Evolutionary conservation across 2,329 filamentous ascomycete species (phyloP), one percentile per base, ranked within the genome.

Genomic region (Didymella pomorum): DNA sequence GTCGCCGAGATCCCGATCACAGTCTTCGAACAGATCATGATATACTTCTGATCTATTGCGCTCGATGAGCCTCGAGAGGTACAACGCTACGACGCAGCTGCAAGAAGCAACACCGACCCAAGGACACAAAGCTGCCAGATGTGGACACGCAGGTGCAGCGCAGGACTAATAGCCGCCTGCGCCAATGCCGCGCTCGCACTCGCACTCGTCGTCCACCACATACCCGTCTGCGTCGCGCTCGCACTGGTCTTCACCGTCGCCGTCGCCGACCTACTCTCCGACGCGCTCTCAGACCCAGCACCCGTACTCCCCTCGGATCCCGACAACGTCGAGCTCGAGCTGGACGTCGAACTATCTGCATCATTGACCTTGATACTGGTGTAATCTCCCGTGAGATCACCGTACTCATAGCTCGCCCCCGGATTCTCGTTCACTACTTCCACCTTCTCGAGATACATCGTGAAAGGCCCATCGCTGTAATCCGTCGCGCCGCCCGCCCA

Each of bases 401-500:
- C 70, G 64, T 80, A 85, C 48, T 73, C 68, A 73, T 85, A 85
- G 42, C 75, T 70, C 25, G 65, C 73, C 10, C 77, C 81, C 2
- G 82, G 82, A 61, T 80, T 79, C 68, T 80, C 78, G 69, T 84
- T 83, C 43, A 76, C 73, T 56, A 85, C 78, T 52, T 75, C 78
- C 42, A 84, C 76, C 33, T 67, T 76, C 71, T 81, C 75, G 39
- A 84, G 78, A 49, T 73, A 74, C 82, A 84, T 83, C 49, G 71
- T 78, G 73, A 79, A 84, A 1, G 82, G 81, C 4, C 62, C 80
- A 33, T 79, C 57, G 46, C 56, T 64, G 62, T 79, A 81, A 63
- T 81, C 77, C 5, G 78, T 80, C 35, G 72, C 64, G 50, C 88
- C 88, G 46, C 88, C 87, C 26, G 87, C 87, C 89, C 88, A 91